Percentiles rank a stretch among this genome's conserved stretches.
Evolutionary conservation across 805 yeast genomes (phyloP).

Genomic region (Yamadazyma laniorum): DNA sequence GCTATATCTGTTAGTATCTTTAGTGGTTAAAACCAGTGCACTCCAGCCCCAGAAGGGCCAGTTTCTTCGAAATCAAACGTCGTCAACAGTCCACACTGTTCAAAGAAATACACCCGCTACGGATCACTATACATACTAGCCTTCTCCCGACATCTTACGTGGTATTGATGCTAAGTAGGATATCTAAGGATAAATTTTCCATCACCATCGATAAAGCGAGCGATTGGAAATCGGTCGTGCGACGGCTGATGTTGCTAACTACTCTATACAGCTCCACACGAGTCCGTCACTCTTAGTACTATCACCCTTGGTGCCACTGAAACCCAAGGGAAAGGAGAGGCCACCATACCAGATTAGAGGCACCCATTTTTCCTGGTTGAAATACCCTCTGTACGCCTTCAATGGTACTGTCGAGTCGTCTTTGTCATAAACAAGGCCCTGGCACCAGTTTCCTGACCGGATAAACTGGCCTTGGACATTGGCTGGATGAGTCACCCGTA

Average conservation of each 20-base stretch:
- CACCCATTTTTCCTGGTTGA: constrained; percentile 21
- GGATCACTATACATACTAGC: constrained; percentile 49
- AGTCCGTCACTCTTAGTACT: constrained; percentile 8
- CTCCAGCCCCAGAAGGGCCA: neutral
- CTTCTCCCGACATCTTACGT: constrained; percentile 43
- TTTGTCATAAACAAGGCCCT: constrained; percentile 43
- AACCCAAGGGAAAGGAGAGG: constrained; percentile 24
- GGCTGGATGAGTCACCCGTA: constrained; percentile 19
- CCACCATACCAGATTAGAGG: constrained; percentile 27
- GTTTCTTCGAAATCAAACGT: too few species aligned
- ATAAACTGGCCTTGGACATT: constrained; percentile 44
- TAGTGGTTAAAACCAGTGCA: too few species aligned
- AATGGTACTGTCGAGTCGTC: constrained; percentile 20
- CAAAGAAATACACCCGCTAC: too few species aligned
- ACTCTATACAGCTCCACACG: constrained; percentile 24
- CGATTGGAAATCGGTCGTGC: constrained; percentile 1
- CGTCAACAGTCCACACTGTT: too few species aligned
- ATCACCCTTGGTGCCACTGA: constrained; percentile 16
- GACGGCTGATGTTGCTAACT: neutral
- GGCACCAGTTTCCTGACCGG: constrained; percentile 50
- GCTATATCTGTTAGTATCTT: constrained; percentile 32
- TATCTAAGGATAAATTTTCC: constrained; percentile 8
- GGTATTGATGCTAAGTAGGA: neutral
- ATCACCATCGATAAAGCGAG: constrained; percentile 6
- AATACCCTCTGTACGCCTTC: constrained; percentile 26